A percentile compares a stretch with the other conserved stretches of the same genome.
These are phyloP conservation scores for Venturia aucupariae DNA, from an alignment of 2,329 filamentous ascomycete genomes.

Conservation along the genomic window DNA sequence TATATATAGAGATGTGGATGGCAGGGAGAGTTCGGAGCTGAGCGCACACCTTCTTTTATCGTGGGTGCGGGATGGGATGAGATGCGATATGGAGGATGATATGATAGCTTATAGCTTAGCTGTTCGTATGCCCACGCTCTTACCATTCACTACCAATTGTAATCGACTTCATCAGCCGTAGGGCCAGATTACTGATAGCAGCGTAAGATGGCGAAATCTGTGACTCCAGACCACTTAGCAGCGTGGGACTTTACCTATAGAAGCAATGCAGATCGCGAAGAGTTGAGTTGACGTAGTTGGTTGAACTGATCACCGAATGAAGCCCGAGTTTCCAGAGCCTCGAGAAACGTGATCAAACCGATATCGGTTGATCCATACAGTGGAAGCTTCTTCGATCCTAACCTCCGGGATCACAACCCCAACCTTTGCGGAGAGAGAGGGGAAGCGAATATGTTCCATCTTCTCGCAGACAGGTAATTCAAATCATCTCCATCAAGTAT, in stretches of 20 bases:
- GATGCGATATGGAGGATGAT: neutral
- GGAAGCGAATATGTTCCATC: neutral
- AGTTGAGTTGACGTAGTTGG: neutral
- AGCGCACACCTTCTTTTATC: neutral
- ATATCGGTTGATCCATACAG: neutral
- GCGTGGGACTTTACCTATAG: neutral
- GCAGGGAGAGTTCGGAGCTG: neutral
- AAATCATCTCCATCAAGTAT: too few species aligned
- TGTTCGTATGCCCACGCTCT: neutral
- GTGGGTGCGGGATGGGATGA: neutral
- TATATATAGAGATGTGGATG: conserved; percentile 1
- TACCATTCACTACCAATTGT: neutral
- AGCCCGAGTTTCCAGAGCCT: neutral
- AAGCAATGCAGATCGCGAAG: neutral
- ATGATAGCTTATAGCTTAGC: too few species aligned
- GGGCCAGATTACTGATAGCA: neutral
- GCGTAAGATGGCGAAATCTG: neutral
- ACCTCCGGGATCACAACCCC: neutral
- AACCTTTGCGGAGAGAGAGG: neutral
- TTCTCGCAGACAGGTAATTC: neutral
- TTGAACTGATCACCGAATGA: neutral
- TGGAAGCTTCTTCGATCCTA: neutral
- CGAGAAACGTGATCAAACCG: neutral
- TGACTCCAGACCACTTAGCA: neutral
- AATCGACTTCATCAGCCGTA: neutral